phyloP scores from a whole-genome alignment of 768 basidiomycete species.

The Pisolithus microcarpus region DNA sequence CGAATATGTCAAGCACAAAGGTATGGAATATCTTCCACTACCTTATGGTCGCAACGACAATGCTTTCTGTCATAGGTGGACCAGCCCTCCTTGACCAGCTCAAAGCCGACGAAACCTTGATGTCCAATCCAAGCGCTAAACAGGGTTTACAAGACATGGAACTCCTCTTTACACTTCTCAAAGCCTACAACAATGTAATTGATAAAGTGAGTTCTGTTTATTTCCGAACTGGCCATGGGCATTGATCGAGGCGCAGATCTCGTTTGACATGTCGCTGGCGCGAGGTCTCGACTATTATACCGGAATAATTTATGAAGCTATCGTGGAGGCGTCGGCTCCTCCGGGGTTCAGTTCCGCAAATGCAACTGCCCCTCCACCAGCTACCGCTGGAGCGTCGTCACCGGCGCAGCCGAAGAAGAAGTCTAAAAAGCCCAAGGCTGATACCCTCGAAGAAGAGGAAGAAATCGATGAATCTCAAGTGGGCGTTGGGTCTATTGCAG shows the following conservation, averaged over 20 bases:
- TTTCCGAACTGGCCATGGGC: not conserved
- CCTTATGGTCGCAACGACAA: not conserved
- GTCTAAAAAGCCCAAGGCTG: slow-evolving; percentile 36
- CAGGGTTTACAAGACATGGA: slow-evolving; percentile 84
- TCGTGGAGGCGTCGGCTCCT: slow-evolving; percentile 89
- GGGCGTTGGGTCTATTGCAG: slow-evolving; percentile 99
- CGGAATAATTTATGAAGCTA: slow-evolving; percentile 95
- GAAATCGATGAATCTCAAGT: slow-evolving; percentile 90
- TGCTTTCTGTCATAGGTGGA: slow-evolving; percentile 46
- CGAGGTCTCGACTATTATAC: slow-evolving; percentile 98
- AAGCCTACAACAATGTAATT: slow-evolving; percentile 67
- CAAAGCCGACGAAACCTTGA: slow-evolving; percentile 53
- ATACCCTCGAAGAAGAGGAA: slow-evolving; percentile 53
- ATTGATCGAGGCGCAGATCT: slow-evolving; percentile 49
- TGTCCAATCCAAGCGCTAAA: slow-evolving; percentile 66
- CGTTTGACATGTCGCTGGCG: slow-evolving; percentile 95
- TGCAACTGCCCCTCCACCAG: slow-evolving; percentile 36
- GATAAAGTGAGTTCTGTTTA: slow-evolving; percentile 51
- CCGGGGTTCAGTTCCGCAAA: slow-evolving; percentile 63
- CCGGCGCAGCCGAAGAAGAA: slow-evolving; percentile 31
- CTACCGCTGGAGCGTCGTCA: slow-evolving; percentile 20
- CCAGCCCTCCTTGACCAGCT: slow-evolving; percentile 69
- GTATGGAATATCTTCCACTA: slow-evolving; percentile 30
- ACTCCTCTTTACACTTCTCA: slow-evolving; percentile 73
- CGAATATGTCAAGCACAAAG: slow-evolving; percentile 94